Evolutionary conservation across 345 rosid genomes (phyloP).

Genomic region (Citrus cavaleriei): DNA sequence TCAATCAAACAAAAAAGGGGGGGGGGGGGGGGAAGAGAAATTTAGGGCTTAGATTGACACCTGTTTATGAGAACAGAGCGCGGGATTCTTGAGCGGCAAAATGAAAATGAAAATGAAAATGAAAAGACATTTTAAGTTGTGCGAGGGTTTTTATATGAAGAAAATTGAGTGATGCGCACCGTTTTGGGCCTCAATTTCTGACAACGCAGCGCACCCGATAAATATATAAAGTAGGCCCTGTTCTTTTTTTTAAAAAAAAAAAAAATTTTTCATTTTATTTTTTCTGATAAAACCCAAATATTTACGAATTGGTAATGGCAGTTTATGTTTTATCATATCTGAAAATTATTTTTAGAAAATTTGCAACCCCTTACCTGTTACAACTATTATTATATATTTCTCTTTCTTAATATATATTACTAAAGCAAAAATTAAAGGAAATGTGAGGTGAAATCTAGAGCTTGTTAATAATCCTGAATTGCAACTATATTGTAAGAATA

Average conservation of each 20-base stretch:
- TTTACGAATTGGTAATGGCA: background rate
- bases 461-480: background rate
- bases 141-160: too few relatives aligned
- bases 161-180: background rate
- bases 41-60: background rate
- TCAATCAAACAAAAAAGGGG: background rate
- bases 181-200: background rate
- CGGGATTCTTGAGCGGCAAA: conserved; percentile 10
- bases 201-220: background rate
- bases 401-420: background rate
- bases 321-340: background rate
- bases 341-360: too few relatives aligned
- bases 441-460: background rate
- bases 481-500: too few relatives aligned
- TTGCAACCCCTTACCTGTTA: background rate
- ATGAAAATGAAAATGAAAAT: conserved; percentile 6
- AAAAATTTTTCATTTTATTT: background rate
- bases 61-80: background rate
- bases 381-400: too few relatives aligned
- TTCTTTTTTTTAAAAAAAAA: too few relatives aligned
- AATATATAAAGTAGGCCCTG: background rate
- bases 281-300: background rate
- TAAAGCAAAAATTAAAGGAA: background rate
- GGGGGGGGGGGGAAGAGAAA: too few relatives aligned
- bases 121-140: background rate